Conservation (phyloP, 306 rosid genomes). For the Inga oerstediana region DNA sequence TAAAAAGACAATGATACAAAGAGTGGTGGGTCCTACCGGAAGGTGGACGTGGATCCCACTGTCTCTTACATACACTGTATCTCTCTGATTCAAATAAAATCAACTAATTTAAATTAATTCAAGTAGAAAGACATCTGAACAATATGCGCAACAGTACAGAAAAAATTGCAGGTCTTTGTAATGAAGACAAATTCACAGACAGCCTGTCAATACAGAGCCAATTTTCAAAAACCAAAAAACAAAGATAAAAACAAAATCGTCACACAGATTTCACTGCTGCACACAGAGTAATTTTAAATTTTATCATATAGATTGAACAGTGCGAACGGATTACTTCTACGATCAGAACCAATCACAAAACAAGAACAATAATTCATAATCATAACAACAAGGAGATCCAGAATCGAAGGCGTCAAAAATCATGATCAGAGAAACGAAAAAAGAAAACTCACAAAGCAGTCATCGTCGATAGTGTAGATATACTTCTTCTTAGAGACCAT, state of each 20-base stretch:
- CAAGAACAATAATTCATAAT: background rate
- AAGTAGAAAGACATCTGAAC: background rate
- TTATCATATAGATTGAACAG: background rate
- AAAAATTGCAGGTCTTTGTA: background rate
- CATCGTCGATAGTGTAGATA: slow-evolving; percentile 17
- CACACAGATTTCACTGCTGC: background rate
- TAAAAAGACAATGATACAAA: background rate
- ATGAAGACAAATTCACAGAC: background rate
- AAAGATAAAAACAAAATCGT: background rate
- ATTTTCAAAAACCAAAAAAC: background rate
- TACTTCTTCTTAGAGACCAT: slow-evolving; percentile 26
- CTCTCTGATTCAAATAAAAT: background rate
- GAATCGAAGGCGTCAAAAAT: background rate
- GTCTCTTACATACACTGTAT: background rate
- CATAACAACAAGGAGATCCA: background rate
- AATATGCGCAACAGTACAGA: background rate
- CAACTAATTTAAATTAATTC: background rate
- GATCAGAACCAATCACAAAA: background rate
- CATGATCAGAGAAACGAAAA: no score
- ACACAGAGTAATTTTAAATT: background rate
- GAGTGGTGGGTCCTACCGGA: background rate
- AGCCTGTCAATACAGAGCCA: background rate
- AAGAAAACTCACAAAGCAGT: slow-evolving; percentile 10
- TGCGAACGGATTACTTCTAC: background rate
- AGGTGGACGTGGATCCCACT: background rate